A percentile compares a stretch with the other conserved stretches of the same genome.
Evolutionary conservation across 176 grass and related monocot species (phyloP).

Genomic region (Saccharum officinarum): DNA sequence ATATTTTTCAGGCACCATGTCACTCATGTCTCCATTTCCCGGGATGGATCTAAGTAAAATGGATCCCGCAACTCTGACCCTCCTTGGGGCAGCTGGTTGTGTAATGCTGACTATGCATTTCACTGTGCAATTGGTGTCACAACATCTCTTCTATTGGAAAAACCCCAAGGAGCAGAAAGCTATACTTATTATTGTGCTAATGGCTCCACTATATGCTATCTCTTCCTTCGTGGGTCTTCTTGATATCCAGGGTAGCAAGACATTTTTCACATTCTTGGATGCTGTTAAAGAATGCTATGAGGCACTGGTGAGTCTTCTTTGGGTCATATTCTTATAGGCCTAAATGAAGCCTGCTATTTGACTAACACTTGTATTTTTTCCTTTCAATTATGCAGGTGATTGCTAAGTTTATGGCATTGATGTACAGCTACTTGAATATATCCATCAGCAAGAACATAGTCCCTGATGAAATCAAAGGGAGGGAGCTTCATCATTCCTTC

Average conservation of each 20-base stretch:
- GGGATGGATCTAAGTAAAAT: slow-evolving; percentile 78
- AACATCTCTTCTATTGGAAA: slow-evolving; percentile 99
- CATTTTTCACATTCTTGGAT: slow-evolving; percentile 93
- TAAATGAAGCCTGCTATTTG: slow-evolving; percentile 19
- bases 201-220: slow-evolving; percentile 93
- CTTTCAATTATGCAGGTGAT: slow-evolving; percentile 68
- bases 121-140: slow-evolving; percentile 85
- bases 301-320: slow-evolving; percentile 73
- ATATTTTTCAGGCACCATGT: slow-evolving; percentile 53
- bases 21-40: slow-evolving; percentile 48
- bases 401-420: slow-evolving; percentile 97
- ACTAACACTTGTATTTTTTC: not conserved
- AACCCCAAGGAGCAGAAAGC: slow-evolving; percentile 98
- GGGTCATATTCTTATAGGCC: slow-evolving; percentile 20
- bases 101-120: slow-evolving; percentile 96
- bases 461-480: slow-evolving; percentile 95
- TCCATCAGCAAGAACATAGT: slow-evolving; percentile 98
- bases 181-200: slow-evolving; percentile 89
- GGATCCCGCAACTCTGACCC: slow-evolving; percentile 81
- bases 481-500: slow-evolving; percentile 96
- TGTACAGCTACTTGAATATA: slow-evolving; percentile 99
- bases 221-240: slow-evolving; percentile 89
- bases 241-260: slow-evolving; percentile 91
- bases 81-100: slow-evolving; percentile 82
- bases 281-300: slow-evolving; percentile 98